A percentile compares a stretch with the other conserved stretches of the same genome.
Conservation (phyloP, 1,139 yeast species). For the Candida sanyaensis region DNA sequence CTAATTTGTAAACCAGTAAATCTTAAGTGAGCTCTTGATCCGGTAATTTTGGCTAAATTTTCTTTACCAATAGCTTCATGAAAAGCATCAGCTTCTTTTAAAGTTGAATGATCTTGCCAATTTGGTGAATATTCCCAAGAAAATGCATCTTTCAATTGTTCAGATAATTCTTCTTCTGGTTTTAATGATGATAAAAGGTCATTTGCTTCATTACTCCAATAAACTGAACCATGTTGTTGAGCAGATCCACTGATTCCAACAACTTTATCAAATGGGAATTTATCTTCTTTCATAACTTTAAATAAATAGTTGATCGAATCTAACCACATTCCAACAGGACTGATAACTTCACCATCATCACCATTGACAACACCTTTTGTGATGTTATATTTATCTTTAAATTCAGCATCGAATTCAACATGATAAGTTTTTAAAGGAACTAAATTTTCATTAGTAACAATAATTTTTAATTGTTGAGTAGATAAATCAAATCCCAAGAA, state of each 20-base stretch:
- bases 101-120: slow-evolving; percentile 95
- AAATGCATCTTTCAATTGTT: slow-evolving; percentile 54
- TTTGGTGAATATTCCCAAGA: slow-evolving; percentile 75
- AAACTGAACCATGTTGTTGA: slow-evolving; percentile 92
- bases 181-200: slow-evolving; percentile 33
- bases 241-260: slow-evolving; percentile 81
- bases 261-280: slow-evolving; percentile 63
- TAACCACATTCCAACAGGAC: slow-evolving; percentile 92
- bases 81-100: slow-evolving; percentile 61
- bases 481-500: slow-evolving; percentile 83
- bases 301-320: slow-evolving; percentile 76
- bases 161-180: slow-evolving; percentile 30
- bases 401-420: slow-evolving; percentile 72
- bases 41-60: slow-evolving; percentile 66
- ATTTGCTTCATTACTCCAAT: slow-evolving; percentile 60
- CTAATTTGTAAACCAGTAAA: slow-evolving; percentile 91
- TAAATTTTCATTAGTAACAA: slow-evolving; percentile 59
- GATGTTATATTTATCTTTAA: slow-evolving; percentile 57
- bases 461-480: slow-evolving; percentile 84
- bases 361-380: slow-evolving; percentile 68
- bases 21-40: slow-evolving; percentile 86
- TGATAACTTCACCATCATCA: slow-evolving; percentile 54
- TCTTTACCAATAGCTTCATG: slow-evolving; percentile 64
- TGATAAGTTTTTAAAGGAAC: slow-evolving; percentile 56
- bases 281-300: slow-evolving; percentile 48